phyloP scores from a whole-genome alignment of 495 filamentous ascomycete species.

The Trichoderma asperelloides region DNA sequence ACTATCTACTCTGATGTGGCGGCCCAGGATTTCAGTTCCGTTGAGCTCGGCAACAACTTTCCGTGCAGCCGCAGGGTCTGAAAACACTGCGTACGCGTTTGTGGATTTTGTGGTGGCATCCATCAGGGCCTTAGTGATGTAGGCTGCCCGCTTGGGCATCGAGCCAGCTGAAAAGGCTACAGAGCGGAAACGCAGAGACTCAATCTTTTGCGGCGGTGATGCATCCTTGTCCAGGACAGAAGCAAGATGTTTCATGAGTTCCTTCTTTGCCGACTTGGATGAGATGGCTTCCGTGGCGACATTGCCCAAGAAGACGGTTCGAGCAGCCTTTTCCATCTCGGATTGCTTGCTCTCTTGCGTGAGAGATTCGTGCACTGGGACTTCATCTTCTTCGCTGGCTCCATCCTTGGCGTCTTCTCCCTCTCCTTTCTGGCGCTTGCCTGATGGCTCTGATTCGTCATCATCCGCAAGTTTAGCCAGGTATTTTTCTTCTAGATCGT shows the following conservation, averaged over 20 bases:
- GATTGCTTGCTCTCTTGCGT: slow-evolving; percentile 30
- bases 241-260: slow-evolving; percentile 56
- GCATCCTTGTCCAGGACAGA: slow-evolving; percentile 39
- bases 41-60: slow-evolving; percentile 73
- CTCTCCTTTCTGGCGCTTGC: slow-evolving; percentile 38
- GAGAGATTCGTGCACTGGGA: slow-evolving; percentile 43
- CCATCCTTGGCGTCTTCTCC: slow-evolving; percentile 23
- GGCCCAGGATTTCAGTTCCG: slow-evolving; percentile 71
- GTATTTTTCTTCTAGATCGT: slow-evolving; percentile 75
- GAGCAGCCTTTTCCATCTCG: slow-evolving; percentile 75
- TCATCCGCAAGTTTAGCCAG: slow-evolving; percentile 60
- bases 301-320: slow-evolving; percentile 91
- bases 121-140: slow-evolving; percentile 71
- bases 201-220: slow-evolving; percentile 53
- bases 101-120: slow-evolving; percentile 83
- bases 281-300: slow-evolving; percentile 74
- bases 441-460: slow-evolving; percentile 23
- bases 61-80: slow-evolving; percentile 58
- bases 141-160: slow-evolving; percentile 87
- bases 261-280: slow-evolving; percentile 70
- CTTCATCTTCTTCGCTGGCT: slow-evolving; percentile 21
- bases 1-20: slow-evolving; percentile 83
- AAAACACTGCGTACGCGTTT: slow-evolving; percentile 90
- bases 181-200: slow-evolving; percentile 89
- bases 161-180: slow-evolving; percentile 65